These are phyloP conservation scores for Tetracladium setigerum DNA, from an alignment of 495 filamentous ascomycete genomes.

Conservation along the genomic window DNA sequence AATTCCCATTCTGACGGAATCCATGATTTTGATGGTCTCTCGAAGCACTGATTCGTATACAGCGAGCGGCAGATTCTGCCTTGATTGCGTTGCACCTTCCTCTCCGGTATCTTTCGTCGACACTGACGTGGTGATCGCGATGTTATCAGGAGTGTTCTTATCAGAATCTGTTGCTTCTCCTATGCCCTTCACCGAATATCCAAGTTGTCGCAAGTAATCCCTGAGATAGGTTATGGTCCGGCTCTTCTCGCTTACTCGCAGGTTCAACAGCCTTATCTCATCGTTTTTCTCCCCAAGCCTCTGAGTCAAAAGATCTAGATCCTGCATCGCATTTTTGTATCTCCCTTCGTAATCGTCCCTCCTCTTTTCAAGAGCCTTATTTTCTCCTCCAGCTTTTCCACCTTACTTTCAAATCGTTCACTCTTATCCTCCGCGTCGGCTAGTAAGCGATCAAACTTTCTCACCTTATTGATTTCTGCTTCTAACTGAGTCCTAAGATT, in stretches of 20 bases:
- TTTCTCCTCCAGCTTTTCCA: conserved; percentile 49
- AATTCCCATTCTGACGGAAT: too few relatives aligned
- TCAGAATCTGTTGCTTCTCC: too few relatives aligned
- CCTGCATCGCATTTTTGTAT: conserved; percentile 46
- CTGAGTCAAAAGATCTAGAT: conserved; percentile 58
- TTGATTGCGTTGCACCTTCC: too few relatives aligned
- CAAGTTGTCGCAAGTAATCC: too few relatives aligned
- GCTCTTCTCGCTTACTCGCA: conserved; percentile 47
- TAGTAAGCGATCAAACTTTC: conserved; percentile 34
- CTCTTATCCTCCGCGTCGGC: conserved; percentile 50
- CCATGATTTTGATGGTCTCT: too few relatives aligned
- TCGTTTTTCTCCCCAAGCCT: conserved; percentile 24
- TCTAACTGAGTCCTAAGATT: conserved; percentile 6
- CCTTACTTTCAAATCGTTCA: conserved; percentile 45
- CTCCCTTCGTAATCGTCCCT: conserved; percentile 25
- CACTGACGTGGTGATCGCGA: too few relatives aligned
- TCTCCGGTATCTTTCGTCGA: too few relatives aligned
- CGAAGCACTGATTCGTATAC: too few relatives aligned
- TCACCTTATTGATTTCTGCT: conserved; percentile 2
- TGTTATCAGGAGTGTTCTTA: too few relatives aligned
- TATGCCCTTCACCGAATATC: too few relatives aligned
- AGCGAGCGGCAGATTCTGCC: too few relatives aligned
- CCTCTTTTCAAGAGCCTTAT: conserved; percentile 35
- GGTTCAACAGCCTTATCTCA: conserved; percentile 53
- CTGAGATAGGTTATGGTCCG: too few relatives aligned